These are phyloP conservation scores for Dioszegia aurantiaca DNA, from an alignment of 768 basidiomycete species.

Conservation along the genomic window DNA sequence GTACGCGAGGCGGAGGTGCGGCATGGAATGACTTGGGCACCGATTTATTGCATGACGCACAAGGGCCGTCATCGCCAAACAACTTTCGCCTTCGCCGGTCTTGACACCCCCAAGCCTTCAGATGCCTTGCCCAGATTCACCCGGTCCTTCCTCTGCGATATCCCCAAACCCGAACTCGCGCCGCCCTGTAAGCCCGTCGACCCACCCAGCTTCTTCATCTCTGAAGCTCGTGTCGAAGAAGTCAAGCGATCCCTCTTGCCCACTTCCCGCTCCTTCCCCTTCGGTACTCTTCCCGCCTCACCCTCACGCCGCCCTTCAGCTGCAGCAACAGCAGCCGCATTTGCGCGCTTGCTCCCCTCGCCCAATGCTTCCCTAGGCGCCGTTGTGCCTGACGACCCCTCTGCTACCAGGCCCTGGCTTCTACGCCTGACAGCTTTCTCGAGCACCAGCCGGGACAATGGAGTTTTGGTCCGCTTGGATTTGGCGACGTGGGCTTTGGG, in stretches of 20 bases:
- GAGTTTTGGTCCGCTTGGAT: slow-evolving; percentile 30
- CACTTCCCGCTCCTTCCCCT: slow-evolving; percentile 6
- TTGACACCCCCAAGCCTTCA: slow-evolving; percentile 9
- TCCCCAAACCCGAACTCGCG: neutral
- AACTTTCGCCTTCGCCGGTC: slow-evolving; percentile 16
- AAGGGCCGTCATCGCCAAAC: slow-evolving; percentile 15
- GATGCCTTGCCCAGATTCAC: slow-evolving; percentile 26
- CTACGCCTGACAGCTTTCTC: slow-evolving; percentile 41
- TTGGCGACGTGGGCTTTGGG: slow-evolving; percentile 29
- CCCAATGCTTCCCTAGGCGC: slow-evolving; percentile 7
- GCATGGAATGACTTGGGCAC: no score
- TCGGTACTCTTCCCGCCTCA: neutral
- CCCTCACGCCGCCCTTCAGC: neutral
- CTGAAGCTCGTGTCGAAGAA: neutral
- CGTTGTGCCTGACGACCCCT: neutral
- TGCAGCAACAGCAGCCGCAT: slow-evolving; percentile 6
- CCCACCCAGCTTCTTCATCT: slow-evolving; percentile 2
- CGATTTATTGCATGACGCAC: no score
- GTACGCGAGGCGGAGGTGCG: no score
- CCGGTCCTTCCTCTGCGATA: slow-evolving; percentile 12
- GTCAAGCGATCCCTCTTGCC: slow-evolving; percentile 1
- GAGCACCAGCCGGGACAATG: slow-evolving; percentile 38
- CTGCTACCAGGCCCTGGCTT: slow-evolving; percentile 11
- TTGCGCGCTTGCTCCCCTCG: slow-evolving; percentile 27
- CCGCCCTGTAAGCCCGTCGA: neutral